Evolutionary conservation across 1,139 yeast genomes (phyloP), one percentile per base, ranked within the genome.

Genomic region (Kodamaea plutei): DNA sequence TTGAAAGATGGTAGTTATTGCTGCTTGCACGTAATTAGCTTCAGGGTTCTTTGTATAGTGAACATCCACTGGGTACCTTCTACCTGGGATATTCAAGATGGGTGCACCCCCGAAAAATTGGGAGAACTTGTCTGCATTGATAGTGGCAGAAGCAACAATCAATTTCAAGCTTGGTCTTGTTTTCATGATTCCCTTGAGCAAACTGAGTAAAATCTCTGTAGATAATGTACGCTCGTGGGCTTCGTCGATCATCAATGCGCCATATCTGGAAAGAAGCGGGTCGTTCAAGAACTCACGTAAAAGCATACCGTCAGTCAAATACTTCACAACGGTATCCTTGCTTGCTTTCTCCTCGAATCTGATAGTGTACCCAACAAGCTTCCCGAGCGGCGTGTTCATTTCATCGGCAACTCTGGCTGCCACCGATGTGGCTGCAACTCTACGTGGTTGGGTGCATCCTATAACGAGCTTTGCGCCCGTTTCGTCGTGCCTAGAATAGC

Each of bases 381-480:
- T 64, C 0, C 97, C 97, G 14, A 88, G 40, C 24, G 62, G 58
- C 15, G 77, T 74, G 1, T 82, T 84, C 64, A 84, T 73, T 56
- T 89, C 97, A 26, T 84, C 85, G 0, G 96, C 85, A 2, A 91
- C 97, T 48, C 98, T 77, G 2, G 81, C 66, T 0, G 98, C 95
- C 15, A 89, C 96, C 6, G 96, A 82, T 46, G 84, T 83, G 0
- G 98, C 97, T 0, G 98, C 98, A 10, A 89, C 96, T 47, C 96
- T 65, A 47, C 98, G 73, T 1, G 98, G 98, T 54, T 91, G 98
- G 0, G 98, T 91, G 52, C 96, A 88, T 0, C 93, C 96, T 7
- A 91, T 75, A 27, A 72, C 73, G 37, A 63, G 57, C 2, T 36
- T 39, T 12, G 44, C 37, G 3, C 54, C 58, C 10, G 40, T 37